Evolutionary conservation across 2,329 filamentous ascomycete genomes (phyloP).

Genomic region (Fusarium devonianum): DNA sequence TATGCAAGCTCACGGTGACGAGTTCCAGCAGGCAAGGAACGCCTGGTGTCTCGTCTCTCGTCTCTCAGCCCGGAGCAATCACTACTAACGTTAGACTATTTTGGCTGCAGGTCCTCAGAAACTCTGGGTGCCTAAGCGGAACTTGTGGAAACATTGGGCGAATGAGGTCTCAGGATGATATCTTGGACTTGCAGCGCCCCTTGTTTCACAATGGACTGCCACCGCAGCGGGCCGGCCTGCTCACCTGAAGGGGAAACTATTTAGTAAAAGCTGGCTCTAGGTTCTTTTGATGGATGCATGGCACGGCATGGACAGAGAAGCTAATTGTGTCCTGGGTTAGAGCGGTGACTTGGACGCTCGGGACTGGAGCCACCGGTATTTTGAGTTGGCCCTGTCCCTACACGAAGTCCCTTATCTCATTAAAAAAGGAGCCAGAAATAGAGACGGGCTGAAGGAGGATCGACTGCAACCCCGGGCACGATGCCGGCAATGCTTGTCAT

Average conservation of each 20-base stretch:
- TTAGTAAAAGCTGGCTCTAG: not conserved
- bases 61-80: too few species aligned
- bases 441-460: conserved; percentile 15
- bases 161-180: conserved; percentile 22
- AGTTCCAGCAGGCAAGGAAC: conserved; percentile 5
- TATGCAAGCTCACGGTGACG: not conserved
- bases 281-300: conserved; percentile 21
- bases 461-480: not conserved
- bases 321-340: conserved; percentile 12
- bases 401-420: conserved; percentile 3
- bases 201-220: conserved; percentile 27
- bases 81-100: too few species aligned
- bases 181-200: conserved; percentile 21
- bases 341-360: conserved; percentile 26
- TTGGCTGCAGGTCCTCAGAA: conserved; percentile 1
- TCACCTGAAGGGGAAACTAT: conserved; percentile 8
- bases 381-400: not conserved
- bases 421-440: not conserved
- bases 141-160: conserved; percentile 29
- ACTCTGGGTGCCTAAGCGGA: conserved; percentile 5
- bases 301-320: conserved; percentile 19
- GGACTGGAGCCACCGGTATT: conserved; percentile 25
- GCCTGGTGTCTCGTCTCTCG: too few species aligned
- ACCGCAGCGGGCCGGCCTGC: conserved; percentile 1
- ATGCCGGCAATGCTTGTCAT: conserved; percentile 9